Percentiles rank a stretch among this genome's conserved stretches.
Evolutionary conservation across 2,329 filamentous ascomycete genomes (phyloP).

Genomic region (Pseudocercospora pini-densiflorae): DNA sequence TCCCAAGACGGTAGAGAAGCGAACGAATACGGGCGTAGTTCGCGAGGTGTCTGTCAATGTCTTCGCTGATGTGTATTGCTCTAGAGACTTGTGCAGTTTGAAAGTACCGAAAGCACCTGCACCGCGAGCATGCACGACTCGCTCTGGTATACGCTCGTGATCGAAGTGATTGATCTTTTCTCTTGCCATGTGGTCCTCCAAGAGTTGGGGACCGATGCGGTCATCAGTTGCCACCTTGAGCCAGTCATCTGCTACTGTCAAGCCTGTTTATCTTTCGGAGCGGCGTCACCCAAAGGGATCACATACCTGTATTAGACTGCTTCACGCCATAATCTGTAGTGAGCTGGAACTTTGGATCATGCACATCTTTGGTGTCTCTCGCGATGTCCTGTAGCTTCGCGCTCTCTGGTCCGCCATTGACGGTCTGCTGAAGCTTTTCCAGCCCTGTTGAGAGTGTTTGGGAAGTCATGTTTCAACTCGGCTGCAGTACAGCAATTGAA

Average conservation of each 20-base stretch:
- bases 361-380: conserved; percentile 62
- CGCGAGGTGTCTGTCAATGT: conserved; percentile 71
- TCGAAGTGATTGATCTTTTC: conserved; percentile 83
- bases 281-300: no score
- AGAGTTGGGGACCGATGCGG: conserved; percentile 66
- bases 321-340: conserved; percentile 80
- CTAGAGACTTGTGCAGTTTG: conserved; percentile 65
- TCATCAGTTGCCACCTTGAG: conserved; percentile 67
- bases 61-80: conserved; percentile 66
- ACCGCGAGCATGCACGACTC: conserved; percentile 70
- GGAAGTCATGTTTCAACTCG: conserved; percentile 25
- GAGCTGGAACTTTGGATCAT: conserved; percentile 60
- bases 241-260: conserved; percentile 67
- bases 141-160: conserved; percentile 71
- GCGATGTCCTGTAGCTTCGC: conserved; percentile 66
- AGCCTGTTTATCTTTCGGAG: not conserved
- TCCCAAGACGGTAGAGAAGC: conserved; percentile 80
- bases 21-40: conserved; percentile 69
- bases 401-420: conserved; percentile 40
- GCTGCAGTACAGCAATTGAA: not conserved
- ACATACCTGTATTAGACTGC: conserved; percentile 61
- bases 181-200: conserved; percentile 73
- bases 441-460: conserved; percentile 30
- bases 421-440: conserved; percentile 37
- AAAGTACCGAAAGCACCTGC: conserved; percentile 70